Evolutionary conservation across 2,329 filamentous ascomycete species (phyloP).

Genomic region (Fusarium devonianum): DNA sequence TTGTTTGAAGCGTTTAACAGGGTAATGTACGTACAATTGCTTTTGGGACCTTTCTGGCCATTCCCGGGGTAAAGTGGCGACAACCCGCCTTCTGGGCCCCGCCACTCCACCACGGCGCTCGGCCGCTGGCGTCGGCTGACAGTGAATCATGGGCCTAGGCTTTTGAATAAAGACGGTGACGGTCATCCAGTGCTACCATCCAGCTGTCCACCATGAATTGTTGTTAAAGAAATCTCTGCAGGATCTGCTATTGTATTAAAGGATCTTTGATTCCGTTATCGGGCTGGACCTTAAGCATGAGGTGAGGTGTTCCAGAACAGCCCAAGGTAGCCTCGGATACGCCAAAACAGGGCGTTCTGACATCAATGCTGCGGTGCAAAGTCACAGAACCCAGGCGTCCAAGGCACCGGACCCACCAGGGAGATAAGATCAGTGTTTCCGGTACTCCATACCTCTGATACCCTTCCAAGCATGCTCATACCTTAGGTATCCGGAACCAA

Average conservation of each 20-base stretch:
- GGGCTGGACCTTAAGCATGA: too few relatives aligned
- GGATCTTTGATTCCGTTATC: too few relatives aligned
- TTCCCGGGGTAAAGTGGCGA: constrained; percentile 40
- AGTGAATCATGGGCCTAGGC: constrained; percentile 16
- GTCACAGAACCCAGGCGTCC: constrained; percentile 8
- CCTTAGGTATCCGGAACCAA: constrained; percentile 35
- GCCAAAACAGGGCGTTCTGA: constrained; percentile 17
- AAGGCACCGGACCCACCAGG: constrained; percentile 26
- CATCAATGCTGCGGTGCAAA: constrained; percentile 18
- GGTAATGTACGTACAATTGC: background rate
- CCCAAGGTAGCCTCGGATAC: too few relatives aligned
- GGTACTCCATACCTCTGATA: constrained; percentile 31
- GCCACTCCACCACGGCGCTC: constrained; percentile 27
- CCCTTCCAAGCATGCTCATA: constrained; percentile 4
- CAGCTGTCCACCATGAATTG: constrained; percentile 6
- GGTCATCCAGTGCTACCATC: constrained; percentile 16
- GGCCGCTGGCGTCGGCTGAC: constrained; percentile 26
- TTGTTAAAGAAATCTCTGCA: background rate
- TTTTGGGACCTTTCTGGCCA: constrained; percentile 8
- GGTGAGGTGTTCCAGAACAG: too few relatives aligned
- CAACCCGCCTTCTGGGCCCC: constrained; percentile 19
- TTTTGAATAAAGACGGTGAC: constrained; percentile 22
- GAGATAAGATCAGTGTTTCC: constrained; percentile 15
- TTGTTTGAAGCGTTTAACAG: constrained; percentile 5
- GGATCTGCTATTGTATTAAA: too few relatives aligned